A percentile compares a stretch with the other conserved stretches of the same genome.
Conservation (phyloP, 2,329 filamentous ascomycete genomes). For the Aspergillus tanneri region DNA sequence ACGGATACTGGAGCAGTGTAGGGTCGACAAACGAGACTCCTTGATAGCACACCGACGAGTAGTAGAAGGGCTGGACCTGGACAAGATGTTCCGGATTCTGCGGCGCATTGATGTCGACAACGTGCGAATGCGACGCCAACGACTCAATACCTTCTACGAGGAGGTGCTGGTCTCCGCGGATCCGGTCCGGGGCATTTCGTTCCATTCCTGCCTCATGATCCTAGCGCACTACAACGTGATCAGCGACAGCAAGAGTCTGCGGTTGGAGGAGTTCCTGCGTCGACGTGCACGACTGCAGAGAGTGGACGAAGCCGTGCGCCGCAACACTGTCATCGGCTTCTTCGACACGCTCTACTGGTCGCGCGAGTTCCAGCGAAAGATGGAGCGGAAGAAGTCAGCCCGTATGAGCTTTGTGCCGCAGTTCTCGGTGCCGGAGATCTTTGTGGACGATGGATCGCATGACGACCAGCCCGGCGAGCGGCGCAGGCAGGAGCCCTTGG, state of each 20-base stretch:
- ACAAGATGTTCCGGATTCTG: slow-evolving; percentile 71
- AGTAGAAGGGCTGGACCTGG: slow-evolving; percentile 65
- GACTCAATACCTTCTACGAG: slow-evolving; percentile 94
- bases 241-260: slow-evolving; percentile 91
- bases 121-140: slow-evolving; percentile 71
- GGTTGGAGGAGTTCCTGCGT: slow-evolving; percentile 89
- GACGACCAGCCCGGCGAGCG: slow-evolving; percentile 41
- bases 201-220: slow-evolving; percentile 90
- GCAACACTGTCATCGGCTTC: slow-evolving; percentile 88
- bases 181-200: slow-evolving; percentile 83
- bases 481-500: slow-evolving; percentile 9
- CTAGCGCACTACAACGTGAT: slow-evolving; percentile 98
- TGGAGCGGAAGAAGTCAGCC: slow-evolving; percentile 69
- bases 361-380: slow-evolving; percentile 72
- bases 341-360: slow-evolving; percentile 92
- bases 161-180: slow-evolving; percentile 94
- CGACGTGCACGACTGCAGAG: slow-evolving; percentile 86
- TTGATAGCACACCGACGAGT: slow-evolving; percentile 38
- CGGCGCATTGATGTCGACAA: slow-evolving; percentile 69
- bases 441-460: slow-evolving; percentile 70
- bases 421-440: slow-evolving; percentile 83
- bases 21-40: slow-evolving; percentile 55
- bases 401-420: slow-evolving; percentile 77
- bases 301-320: slow-evolving; percentile 89
- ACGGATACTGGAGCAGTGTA: slow-evolving; percentile 83